Evolutionary conservation across 2,329 filamentous ascomycete species (phyloP).

Genomic region (Juglanconis juglandina): DNA sequence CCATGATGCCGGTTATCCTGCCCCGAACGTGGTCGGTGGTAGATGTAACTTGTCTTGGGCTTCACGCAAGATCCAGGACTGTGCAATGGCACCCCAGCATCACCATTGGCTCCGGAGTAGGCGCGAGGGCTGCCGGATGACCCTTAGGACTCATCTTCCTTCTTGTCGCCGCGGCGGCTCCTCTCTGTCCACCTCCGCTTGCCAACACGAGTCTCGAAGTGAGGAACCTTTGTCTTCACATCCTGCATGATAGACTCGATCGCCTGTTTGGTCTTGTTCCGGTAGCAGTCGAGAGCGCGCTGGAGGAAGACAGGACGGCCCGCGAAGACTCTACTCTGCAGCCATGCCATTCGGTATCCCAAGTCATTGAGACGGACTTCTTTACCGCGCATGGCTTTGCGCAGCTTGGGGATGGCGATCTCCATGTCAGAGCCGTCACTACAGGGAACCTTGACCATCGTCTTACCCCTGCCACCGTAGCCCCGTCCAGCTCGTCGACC

Average conservation of each 20-base stretch:
- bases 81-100: not conserved
- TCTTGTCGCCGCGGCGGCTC: constrained; percentile 37
- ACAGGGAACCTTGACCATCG: constrained; percentile 58
- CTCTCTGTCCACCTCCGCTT: constrained; percentile 72
- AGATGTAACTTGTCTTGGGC: too few species aligned
- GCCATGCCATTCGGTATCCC: constrained; percentile 94
- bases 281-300: constrained; percentile 87
- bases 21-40: too few species aligned
- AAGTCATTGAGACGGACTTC: constrained; percentile 91
- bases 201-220: constrained; percentile 84
- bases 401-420: constrained; percentile 71
- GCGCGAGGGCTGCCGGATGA: not conserved
- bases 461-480: constrained; percentile 27
- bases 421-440: constrained; percentile 68
- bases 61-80: too few species aligned
- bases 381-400: constrained; percentile 66
- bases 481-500: constrained; percentile 40
- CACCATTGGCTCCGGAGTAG: not conserved
- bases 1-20: too few species aligned
- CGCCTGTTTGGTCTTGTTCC: constrained; percentile 81
- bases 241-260: constrained; percentile 79
- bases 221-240: constrained; percentile 67
- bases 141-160: constrained; percentile 28
- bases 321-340: constrained; percentile 88
- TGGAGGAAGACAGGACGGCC: constrained; percentile 84